phyloP scores from a whole-genome alignment of 2,329 filamentous ascomycete genomes.

The Zymoseptoria brevis region DNA sequence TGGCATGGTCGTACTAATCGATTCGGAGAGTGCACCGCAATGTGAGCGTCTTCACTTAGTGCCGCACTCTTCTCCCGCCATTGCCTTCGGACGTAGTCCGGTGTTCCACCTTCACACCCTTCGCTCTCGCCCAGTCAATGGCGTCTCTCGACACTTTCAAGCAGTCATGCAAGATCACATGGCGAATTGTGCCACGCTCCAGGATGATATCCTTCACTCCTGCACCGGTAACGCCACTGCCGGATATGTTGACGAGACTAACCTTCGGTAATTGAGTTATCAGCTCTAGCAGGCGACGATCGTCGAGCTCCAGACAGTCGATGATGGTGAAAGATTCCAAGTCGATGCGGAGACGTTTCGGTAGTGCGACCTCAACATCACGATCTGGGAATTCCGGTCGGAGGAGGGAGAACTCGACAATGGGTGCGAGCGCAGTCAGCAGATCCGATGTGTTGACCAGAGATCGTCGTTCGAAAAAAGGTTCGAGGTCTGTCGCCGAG shows the following conservation, averaged over 20 bases:
- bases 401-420: neutral
- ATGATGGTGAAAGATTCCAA: slow-evolving; percentile 6
- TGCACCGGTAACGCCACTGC: slow-evolving; percentile 34
- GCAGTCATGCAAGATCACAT: slow-evolving; percentile 32
- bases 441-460: neutral
- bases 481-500: neutral
- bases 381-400: neutral
- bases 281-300: slow-evolving; percentile 28
- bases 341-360: neutral
- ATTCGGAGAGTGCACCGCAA: too few species aligned
- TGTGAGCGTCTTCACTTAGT: neutral
- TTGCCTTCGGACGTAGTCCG: slow-evolving; percentile 5
- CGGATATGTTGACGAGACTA: slow-evolving; percentile 29
- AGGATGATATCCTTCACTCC: slow-evolving; percentile 32
- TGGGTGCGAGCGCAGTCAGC: neutral
- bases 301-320: slow-evolving; percentile 14
- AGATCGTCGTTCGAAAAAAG: neutral
- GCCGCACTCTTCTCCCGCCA: slow-evolving; percentile 14
- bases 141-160: slow-evolving; percentile 32
- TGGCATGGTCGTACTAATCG: too few species aligned
- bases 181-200: slow-evolving; percentile 17
- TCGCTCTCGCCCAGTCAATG: slow-evolving; percentile 32
- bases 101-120: slow-evolving; percentile 28
- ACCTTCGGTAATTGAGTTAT: slow-evolving; percentile 17
- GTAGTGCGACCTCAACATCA: neutral